Base-by-base conservation (phyloP, 2,329 filamentous ascomycete species). In the Trichothecium sympodiale region DNA sequence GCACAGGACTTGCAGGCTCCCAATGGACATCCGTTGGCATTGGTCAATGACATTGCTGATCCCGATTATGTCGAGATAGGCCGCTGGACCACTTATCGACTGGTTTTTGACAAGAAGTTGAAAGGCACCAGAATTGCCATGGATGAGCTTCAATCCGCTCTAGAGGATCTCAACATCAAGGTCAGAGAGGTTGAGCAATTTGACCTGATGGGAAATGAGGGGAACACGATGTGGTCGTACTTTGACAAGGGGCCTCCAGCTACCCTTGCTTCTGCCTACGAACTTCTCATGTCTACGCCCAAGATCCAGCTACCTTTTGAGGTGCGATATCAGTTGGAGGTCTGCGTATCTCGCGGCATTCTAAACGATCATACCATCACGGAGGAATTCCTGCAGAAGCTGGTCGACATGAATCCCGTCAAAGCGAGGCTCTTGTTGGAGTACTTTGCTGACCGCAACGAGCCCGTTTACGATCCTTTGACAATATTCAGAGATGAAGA, bases 281-380 rank as follows among this genome's bases (percentile, higher is more conserved):
- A 32, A 26, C 31, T 16, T 9, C 40, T 45, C 9, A 41, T 41
- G 10, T 36, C 38, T 1, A 30, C 39, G 6, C 34, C 37, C 5
- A 34, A 41, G n/a, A 35, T 54, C 9, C 47, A 54, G 20, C 63
- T 89, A 4, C 61, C 74, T 0, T 95, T 87, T 41, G 61, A 76
- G 1, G 74, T 94, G 2, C 74, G 85, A 13, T 98, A 96, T 51
- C 87, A 94, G 53, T 71, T 98, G 0, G 89, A 98, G 54, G 88
- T 86, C 0, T 96, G 89, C 52, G 69, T 96, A n/a, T 94, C 88
- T 0, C 74, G 81, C 18, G 77, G 79, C 1, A 66, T 77, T 17
- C 60, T 98, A 10, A 80, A 80, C 36, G 89, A 95, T 53, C 74
- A 85, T 51, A 82, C 72, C 32, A 70, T 96, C 31, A 69, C 64